phyloP scores from a whole-genome alignment of 2,329 filamentous ascomycete genomes.

The Phyllosticta capitalensis region DNA sequence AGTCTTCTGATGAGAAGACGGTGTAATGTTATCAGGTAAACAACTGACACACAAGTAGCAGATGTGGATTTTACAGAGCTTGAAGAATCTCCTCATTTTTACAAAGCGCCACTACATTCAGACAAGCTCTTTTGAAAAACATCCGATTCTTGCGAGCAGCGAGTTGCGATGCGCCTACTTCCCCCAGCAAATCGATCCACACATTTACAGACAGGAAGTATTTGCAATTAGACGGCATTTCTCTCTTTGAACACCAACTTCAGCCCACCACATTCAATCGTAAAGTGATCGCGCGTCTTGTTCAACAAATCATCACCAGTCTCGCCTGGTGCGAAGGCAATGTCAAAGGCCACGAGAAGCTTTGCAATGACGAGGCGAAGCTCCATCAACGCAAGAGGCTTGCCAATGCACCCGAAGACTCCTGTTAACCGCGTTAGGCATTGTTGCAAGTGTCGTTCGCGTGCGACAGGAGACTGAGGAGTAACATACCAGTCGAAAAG shows the following conservation, averaged over 20 bases:
- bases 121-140: too few relatives aligned
- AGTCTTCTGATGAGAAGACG: too few relatives aligned
- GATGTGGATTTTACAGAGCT: too few relatives aligned
- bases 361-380: constrained; percentile 48
- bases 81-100: too few relatives aligned
- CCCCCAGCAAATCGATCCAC: too few relatives aligned
- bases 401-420: not conserved
- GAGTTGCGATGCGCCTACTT: too few relatives aligned
- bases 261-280: constrained; percentile 2
- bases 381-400: constrained; percentile 7
- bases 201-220: too few relatives aligned
- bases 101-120: too few relatives aligned
- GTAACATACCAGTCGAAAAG: not conserved
- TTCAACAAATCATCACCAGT: not conserved
- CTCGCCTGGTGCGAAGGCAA: constrained; percentile 20
- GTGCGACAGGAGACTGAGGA: not conserved
- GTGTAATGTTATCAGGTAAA: too few relatives aligned
- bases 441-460: too few relatives aligned
- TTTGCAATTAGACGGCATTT: not conserved
- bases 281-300: constrained; percentile 5
- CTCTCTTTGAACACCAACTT: constrained; percentile 4
- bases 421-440: not conserved
- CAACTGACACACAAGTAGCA: too few relatives aligned
- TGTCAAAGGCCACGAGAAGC: constrained; percentile 52
- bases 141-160: too few relatives aligned